A percentile compares a stretch with the other conserved stretches of the same genome.
Conservation (phyloP, 2,329 filamentous ascomycete genomes). For the Scortechinia acanthostroma region DNA sequence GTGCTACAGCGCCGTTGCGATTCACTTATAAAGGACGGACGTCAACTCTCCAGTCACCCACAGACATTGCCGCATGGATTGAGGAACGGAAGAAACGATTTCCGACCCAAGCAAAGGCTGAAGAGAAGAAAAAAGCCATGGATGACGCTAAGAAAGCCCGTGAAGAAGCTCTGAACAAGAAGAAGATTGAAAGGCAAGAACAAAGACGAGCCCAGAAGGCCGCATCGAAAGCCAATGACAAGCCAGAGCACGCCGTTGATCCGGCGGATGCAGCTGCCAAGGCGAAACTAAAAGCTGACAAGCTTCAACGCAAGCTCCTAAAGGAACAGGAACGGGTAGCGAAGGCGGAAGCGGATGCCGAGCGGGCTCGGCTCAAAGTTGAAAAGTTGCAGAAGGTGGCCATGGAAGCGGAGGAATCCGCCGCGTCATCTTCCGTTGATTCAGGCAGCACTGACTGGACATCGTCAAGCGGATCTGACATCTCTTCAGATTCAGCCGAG, state of each 20-base stretch:
- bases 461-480: not conserved
- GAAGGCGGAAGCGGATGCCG: conserved; percentile 31
- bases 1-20: conserved; percentile 12
- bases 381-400: conserved; percentile 16
- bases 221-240: not conserved
- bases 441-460: not conserved
- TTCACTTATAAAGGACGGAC: conserved; percentile 43
- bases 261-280: conserved; percentile 19
- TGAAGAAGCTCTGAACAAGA: conserved; percentile 43
- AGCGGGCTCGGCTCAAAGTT: conserved; percentile 21
- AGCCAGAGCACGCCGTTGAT: not conserved
- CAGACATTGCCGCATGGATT: conserved; percentile 51
- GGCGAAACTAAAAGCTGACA: conserved; percentile 14
- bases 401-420: not conserved
- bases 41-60: conserved; percentile 38
- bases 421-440: not conserved
- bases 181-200: conserved; percentile 16
- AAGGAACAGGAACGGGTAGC: conserved; percentile 16
- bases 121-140: conserved; percentile 16
- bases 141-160: conserved; percentile 41
- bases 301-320: not conserved
- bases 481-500: not conserved
- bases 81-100: conserved; percentile 48
- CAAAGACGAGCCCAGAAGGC: not conserved
- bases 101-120: conserved; percentile 40